Evolutionary conservation across 768 basidiomycete species (phyloP).

Genomic region (Cyclocybe aegerita): DNA sequence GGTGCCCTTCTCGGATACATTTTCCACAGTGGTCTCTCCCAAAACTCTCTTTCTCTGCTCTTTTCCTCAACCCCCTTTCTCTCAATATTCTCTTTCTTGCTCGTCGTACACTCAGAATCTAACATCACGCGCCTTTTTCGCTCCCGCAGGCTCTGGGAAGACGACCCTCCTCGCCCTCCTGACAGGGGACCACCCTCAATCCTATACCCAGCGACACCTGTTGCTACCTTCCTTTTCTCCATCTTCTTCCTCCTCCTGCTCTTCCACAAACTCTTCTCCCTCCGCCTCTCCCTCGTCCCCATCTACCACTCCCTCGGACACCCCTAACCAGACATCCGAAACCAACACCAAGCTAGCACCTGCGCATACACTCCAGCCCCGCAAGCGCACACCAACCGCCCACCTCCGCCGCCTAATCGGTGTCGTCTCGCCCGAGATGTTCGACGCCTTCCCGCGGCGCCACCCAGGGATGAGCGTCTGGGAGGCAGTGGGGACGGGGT

Average conservation of each 20-base stretch:
- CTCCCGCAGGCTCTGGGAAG: conserved; percentile 94
- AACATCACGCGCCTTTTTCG: no score
- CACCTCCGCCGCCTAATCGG: conserved; percentile 68
- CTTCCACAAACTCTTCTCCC: no score
- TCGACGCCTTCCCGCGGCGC: conserved; percentile 84
- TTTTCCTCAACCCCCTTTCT: no score
- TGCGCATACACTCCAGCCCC: conserved; percentile 54
- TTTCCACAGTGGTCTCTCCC: not conserved
- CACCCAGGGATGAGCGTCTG: conserved; percentile 60
- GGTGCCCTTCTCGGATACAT: not conserved
- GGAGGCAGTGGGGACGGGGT: conserved; percentile 86
- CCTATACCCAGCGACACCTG: conserved; percentile 67
- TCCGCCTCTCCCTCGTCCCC: no score
- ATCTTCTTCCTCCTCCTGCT: no score
- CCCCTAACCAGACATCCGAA: no score
- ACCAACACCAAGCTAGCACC: no score
- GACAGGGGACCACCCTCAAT: conserved; percentile 94
- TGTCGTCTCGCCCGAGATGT: conserved; percentile 85
- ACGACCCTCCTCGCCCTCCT: conserved; percentile 89
- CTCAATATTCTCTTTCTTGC: no score
- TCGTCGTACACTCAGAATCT: no score
- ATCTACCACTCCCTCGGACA: no score
- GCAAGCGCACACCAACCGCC: conserved; percentile 66
- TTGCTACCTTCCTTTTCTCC: conserved; percentile 26
- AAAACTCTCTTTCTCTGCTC: not conserved